These are phyloP conservation scores for Cytospora piceicola DNA, from an alignment of 2,329 filamentous ascomycete genomes.

Conservation along the genomic window DNA sequence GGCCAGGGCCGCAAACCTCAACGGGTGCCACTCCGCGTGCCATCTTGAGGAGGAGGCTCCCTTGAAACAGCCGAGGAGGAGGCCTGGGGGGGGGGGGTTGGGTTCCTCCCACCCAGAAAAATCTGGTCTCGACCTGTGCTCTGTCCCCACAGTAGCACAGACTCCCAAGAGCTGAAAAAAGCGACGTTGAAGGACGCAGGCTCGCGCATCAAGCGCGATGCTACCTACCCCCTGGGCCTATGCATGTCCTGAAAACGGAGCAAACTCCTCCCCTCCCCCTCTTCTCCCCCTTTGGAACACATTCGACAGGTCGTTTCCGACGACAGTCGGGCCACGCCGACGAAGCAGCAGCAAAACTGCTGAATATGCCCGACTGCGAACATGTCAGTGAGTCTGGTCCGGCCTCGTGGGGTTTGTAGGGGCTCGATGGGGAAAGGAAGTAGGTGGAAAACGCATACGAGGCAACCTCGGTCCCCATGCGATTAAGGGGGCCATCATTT, in stretches of 20 bases:
- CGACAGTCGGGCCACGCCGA: background rate
- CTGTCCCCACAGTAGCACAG: background rate
- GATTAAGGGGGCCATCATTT: conserved; percentile 5
- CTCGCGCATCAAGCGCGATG: background rate
- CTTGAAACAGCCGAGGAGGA: no score
- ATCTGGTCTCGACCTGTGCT: background rate
- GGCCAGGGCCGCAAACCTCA: background rate
- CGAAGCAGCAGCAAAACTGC: background rate
- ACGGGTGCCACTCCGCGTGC: background rate
- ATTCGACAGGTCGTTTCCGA: conserved; percentile 8
- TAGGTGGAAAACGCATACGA: background rate
- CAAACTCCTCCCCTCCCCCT: background rate
- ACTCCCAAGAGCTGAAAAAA: background rate
- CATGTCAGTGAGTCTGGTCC: background rate
- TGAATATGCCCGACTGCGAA: background rate
- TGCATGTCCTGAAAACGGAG: conserved; percentile 5
- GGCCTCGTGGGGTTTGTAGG: background rate
- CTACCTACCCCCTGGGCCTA: background rate
- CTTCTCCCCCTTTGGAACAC: background rate
- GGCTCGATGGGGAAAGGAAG: background rate
- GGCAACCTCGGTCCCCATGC: conserved; percentile 7
- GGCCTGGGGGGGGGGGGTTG: background rate
- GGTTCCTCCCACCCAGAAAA: background rate
- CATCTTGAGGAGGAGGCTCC: no score
- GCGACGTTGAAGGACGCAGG: background rate